phyloP scores from a whole-genome alignment of 129 eudicot genomes.

The Heracleum sosnowskyi region DNA sequence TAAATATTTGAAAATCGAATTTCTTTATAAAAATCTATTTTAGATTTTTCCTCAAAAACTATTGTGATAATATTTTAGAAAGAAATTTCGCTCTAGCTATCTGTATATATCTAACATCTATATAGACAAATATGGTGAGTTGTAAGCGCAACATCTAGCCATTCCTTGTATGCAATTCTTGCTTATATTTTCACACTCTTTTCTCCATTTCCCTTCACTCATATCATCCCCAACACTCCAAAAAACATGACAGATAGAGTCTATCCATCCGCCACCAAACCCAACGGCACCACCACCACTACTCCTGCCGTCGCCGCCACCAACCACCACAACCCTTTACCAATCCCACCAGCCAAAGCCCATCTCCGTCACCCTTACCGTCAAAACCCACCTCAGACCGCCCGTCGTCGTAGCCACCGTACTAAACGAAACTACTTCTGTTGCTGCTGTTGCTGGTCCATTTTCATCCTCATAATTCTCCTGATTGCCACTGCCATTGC shows the following conservation, averaged over 20 bases:
- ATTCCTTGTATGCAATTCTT: not conserved
- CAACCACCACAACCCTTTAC: constrained; percentile 25
- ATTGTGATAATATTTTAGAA: too few species aligned
- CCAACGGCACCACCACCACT: constrained; percentile 35
- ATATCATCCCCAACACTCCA: not conserved
- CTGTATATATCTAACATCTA: too few species aligned
- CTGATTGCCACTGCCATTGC: constrained; percentile 63
- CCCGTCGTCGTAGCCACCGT: constrained; percentile 30
- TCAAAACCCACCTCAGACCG: constrained; percentile 30
- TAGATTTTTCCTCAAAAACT: too few species aligned
- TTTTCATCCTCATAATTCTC: constrained; percentile 34
- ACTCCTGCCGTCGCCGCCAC: constrained; percentile 21
- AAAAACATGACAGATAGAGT: constrained; percentile 73
- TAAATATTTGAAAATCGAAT: too few species aligned
- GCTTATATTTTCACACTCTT: not conserved
- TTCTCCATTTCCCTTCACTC: not conserved
- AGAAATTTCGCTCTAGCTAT: too few species aligned
- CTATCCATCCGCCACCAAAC: constrained; percentile 46
- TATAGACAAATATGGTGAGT: constrained; percentile 7
- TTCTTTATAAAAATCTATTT: too few species aligned
- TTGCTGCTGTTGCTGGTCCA: constrained; percentile 62
- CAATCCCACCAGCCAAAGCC: constrained; percentile 37
- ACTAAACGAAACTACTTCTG: constrained; percentile 61
- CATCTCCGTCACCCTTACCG: constrained; percentile 62
- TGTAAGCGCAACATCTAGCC: constrained; percentile 5